Conservation (phyloP, 805 yeast species). For the Brettanomyces naardenensis region DNA sequence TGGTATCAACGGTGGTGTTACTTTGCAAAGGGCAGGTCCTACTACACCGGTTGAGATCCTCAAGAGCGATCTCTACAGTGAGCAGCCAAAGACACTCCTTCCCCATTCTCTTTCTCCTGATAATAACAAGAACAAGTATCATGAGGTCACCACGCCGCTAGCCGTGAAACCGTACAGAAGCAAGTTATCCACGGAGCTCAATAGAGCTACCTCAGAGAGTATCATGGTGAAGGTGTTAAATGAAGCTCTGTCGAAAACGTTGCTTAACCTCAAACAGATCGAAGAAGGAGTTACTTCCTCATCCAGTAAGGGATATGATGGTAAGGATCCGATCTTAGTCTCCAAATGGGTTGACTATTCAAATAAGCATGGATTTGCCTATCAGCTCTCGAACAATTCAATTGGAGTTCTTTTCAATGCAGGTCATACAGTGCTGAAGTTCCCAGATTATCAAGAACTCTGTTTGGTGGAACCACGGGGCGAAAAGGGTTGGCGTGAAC, state of each 20-base stretch:
- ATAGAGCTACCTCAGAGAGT: conserved; percentile 22
- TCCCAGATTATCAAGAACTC: conserved; percentile 54
- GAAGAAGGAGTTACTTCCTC: conserved; percentile 15
- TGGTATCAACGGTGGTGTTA: conserved; percentile 30
- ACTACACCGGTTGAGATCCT: conserved; percentile 65
- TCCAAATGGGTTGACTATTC: conserved; percentile 98
- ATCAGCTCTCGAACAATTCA: conserved; percentile 82
- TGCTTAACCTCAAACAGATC: conserved; percentile 20
- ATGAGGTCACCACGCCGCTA: conserved; percentile 38
- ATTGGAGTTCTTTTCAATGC: conserved; percentile 88
- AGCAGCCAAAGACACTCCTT: conserved; percentile 58
- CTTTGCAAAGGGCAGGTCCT: conserved; percentile 20
- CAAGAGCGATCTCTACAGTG: conserved; percentile 61
- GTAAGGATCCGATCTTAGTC: conserved; percentile 52
- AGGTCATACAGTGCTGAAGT: conserved; percentile 70
- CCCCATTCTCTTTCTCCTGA: conserved; percentile 93
- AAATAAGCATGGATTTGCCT: conserved; percentile 90
- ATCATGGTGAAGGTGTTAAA: conserved; percentile 20
- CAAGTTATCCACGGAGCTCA: conserved; percentile 21
- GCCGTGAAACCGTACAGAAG: conserved; percentile 18
- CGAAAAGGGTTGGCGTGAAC: conserved; percentile 46
- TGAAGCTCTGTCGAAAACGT: conserved; percentile 21
- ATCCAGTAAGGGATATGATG: conserved; percentile 3
- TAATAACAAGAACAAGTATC: conserved; percentile 80
- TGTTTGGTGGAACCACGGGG: conserved; percentile 50